phyloP scores from a whole-genome alignment of 805 yeast species.

The Pichia sporocuriosa region DNA sequence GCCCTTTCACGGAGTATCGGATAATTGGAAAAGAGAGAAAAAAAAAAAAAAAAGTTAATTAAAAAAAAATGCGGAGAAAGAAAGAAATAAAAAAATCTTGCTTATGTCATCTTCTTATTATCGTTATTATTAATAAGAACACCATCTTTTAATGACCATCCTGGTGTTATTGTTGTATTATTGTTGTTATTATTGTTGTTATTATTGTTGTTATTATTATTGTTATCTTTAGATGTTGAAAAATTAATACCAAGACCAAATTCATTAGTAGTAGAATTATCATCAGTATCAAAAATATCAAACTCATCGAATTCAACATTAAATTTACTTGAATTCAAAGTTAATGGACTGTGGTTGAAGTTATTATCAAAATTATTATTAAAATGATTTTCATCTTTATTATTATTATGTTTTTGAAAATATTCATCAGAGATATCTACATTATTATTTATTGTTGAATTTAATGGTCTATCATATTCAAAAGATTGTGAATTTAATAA shows the following conservation, averaged over 20 bases:
- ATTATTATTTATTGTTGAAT: not conserved
- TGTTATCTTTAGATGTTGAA: not conserved
- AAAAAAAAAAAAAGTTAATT: too few relatives aligned
- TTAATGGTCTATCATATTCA: not conserved
- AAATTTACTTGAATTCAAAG: not conserved
- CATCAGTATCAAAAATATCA: not conserved
- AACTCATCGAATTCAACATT: not conserved
- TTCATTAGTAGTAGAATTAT: too few relatives aligned
- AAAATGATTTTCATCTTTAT: not conserved
- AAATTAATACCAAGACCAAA: not conserved
- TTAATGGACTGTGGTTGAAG: not conserved
- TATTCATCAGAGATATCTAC: constrained; percentile 24
- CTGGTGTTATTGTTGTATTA: not conserved
- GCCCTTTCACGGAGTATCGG: too few relatives aligned
- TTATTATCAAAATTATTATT: not conserved
- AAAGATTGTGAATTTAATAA: not conserved
- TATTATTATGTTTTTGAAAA: constrained; percentile 13
- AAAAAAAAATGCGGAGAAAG: too few relatives aligned
- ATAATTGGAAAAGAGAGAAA: too few relatives aligned
- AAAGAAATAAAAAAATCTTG: too few relatives aligned
- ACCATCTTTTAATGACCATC: constrained; percentile 7
- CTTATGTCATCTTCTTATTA: not conserved
- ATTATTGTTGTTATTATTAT: not conserved
- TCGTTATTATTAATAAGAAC: constrained; percentile 9
- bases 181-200: not conserved